Conservation (phyloP, 78 protist genomes). For the Isochrysis galbana region DNA sequence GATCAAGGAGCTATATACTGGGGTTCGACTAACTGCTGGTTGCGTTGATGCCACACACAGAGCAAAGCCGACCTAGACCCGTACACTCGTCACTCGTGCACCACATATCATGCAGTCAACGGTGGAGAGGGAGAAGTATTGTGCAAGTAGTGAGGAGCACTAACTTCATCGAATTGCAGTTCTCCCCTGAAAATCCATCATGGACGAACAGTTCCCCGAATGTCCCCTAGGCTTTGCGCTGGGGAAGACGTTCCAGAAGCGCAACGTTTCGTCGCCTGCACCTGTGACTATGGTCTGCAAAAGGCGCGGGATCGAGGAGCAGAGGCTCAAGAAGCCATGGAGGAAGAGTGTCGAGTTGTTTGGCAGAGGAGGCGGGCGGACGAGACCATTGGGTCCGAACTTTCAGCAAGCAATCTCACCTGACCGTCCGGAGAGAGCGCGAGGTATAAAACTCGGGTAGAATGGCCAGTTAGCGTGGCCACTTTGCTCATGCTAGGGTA, state of each 20-base stretch:
- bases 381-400: constrained; percentile 55
- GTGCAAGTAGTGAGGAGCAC: no score
- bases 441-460: constrained; percentile 37
- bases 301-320: not conserved
- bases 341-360: no score
- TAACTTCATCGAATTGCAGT: not conserved
- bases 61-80: no score
- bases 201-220: not conserved
- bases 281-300: constrained; percentile 51
- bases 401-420: no score
- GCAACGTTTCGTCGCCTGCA: constrained; percentile 66
- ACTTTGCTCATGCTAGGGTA: not conserved
- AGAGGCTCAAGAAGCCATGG: constrained; percentile 33
- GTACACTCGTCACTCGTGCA: no score
- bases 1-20: no score
- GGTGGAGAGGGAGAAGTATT: no score
- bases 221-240: not conserved
- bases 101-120: no score
- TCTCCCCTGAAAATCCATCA: not conserved
- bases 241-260: constrained; percentile 66
- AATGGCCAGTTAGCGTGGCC: constrained; percentile 56
- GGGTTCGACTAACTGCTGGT: no score
- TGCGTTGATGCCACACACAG: no score
- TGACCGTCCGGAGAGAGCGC: constrained; percentile 64
- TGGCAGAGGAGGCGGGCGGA: constrained; percentile 59